Evolutionary conservation across 169 alveolate species (phyloP), one percentile per base, ranked within the genome.

Genomic region (Theileria sp.): DNA sequence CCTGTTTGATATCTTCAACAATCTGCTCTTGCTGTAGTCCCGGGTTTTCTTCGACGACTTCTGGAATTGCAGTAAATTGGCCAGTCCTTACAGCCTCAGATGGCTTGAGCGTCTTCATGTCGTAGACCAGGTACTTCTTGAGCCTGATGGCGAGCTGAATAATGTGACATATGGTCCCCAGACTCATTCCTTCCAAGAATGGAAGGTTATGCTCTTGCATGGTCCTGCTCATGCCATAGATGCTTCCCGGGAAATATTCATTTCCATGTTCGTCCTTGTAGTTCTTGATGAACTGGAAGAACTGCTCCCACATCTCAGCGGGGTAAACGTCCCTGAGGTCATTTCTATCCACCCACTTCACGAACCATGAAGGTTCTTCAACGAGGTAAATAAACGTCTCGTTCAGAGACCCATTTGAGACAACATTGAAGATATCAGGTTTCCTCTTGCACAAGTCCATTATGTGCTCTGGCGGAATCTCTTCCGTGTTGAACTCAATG

Each of bases 161-260:
- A 36, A 92, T 76, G 85, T 92, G 96, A 61, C 94, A 92, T 12
- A 90, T 69, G 61, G 86, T 81, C 3, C 96, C 96, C 38, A 92
- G 89, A 28, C 85, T 81, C 83, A 77, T 79, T 0, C 88, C 92
- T 60, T 77, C 74, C 56, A 92, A 77, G 81, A 92, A 92, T 1
- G 92, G 89, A 12, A 92, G 76, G 61, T 88, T 85, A 81, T 86
- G 77, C 72, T 79, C 61, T 62, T 85, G 81, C 69, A 92, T 71
- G 32, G 79, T 88, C 84, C 87, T 87, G 50, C 94, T 92, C 88
- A 92, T 86, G 44, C 96, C 96, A 82, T 92, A 92, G 32, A 92
- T 92, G 54, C 92, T 87, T 6, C 94, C 94, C 1, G 94, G 87
- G 81, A 90, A 90, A 38, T 83, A 74, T 28, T 77, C 75, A 26